These are phyloP conservation scores for Aspergillus hiratsukae DNA, from an alignment of 2,329 filamentous ascomycete genomes.

Conservation along the genomic window DNA sequence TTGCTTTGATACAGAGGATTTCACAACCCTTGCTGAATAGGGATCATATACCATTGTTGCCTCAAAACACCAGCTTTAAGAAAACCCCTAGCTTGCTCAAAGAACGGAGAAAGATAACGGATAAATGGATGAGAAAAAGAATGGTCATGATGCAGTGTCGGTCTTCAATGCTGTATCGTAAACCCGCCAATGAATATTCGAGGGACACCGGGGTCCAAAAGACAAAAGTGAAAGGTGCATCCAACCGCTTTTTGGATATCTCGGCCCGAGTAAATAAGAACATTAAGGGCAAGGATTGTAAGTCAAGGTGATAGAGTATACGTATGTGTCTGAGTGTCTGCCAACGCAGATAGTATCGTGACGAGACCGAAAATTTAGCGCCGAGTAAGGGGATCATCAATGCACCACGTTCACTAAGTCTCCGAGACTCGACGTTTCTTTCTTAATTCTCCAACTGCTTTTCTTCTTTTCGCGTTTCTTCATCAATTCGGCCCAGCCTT, in stretches of 20 bases:
- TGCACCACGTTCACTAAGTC: constrained; percentile 37
- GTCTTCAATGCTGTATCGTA: neutral
- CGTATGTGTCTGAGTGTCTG: neutral
- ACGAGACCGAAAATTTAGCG: constrained; percentile 7
- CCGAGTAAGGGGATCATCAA: constrained; percentile 16
- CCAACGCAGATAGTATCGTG: constrained; percentile 1
- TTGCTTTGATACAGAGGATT: constrained; percentile 5
- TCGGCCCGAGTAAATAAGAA: neutral
- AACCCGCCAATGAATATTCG: neutral
- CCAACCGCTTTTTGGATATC: neutral
- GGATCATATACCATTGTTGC: neutral
- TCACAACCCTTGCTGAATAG: neutral
- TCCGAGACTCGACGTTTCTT: constrained; percentile 31
- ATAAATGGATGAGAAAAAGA: neutral
- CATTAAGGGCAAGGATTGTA: neutral
- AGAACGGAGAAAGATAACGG: neutral
- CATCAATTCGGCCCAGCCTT: constrained; percentile 50
- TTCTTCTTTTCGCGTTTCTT: constrained; percentile 48
- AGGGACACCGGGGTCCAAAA: neutral
- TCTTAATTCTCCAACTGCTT: constrained; percentile 44
- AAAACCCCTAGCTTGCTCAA: neutral
- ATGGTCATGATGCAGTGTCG: neutral
- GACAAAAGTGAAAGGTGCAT: neutral
- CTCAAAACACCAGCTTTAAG: neutral
- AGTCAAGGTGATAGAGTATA: neutral